Evolutionary conservation across 139 green algal species (phyloP).

Genomic region (Zygnema cylindricum): DNA sequence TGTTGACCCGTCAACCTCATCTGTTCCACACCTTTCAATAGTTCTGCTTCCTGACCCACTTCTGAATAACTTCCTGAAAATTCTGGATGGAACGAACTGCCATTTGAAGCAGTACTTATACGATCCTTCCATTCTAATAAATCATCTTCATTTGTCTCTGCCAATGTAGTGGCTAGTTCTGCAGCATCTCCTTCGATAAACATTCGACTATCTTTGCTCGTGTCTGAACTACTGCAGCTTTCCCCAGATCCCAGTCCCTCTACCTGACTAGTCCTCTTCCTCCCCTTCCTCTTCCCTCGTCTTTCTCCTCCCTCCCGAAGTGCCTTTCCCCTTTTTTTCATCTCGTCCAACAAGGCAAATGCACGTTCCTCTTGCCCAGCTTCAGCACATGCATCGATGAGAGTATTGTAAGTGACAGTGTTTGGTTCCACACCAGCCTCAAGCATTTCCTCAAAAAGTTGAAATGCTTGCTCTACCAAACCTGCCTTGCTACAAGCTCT

Average conservation of each 20-base stretch:
- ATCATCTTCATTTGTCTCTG: neutral
- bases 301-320: neutral
- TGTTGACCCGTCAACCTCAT: neutral
- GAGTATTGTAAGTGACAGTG: slow-evolving; percentile 46
- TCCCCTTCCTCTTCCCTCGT: neutral
- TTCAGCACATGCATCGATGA: slow-evolving; percentile 57
- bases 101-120: too few relatives aligned
- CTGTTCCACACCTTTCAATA: neutral
- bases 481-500: slow-evolving; percentile 26
- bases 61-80: neutral
- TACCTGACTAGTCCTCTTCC: neutral
- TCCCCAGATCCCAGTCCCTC: too few relatives aligned
- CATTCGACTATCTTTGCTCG: neutral
- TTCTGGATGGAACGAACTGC: too few relatives aligned
- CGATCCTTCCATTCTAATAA: too few relatives aligned
- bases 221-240: too few relatives aligned
- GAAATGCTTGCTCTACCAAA: slow-evolving; percentile 41
- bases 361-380: slow-evolving; percentile 55
- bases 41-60: neutral
- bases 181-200: neutral
- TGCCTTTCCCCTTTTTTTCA: slow-evolving; percentile 33
- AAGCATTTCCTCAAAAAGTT: slow-evolving; percentile 53
- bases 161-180: neutral
- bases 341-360: slow-evolving; percentile 48
- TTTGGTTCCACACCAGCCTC: slow-evolving; percentile 11